A percentile compares a stretch with the other conserved stretches of the same genome.
Evolutionary conservation across 2,329 filamentous ascomycete species (phyloP).

Genomic region (Alternaria brassicae): DNA sequence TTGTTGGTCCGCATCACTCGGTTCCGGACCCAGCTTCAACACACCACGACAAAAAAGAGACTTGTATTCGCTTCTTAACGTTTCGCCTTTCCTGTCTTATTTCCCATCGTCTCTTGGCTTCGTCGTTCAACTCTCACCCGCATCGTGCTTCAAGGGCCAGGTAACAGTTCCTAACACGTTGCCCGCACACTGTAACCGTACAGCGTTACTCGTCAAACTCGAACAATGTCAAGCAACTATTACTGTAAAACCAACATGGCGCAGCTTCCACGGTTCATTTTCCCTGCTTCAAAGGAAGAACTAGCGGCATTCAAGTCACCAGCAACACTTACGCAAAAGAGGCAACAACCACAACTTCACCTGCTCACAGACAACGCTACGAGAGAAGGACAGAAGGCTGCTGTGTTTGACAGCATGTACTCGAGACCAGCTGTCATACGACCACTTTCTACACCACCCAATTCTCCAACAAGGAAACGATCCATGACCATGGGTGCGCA

Average conservation of each 20-base stretch:
- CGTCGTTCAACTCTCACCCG: slow-evolving; percentile 20
- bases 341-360: slow-evolving; percentile 22
- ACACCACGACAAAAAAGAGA: slow-evolving; percentile 3
- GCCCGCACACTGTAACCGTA: slow-evolving; percentile 15
- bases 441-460: slow-evolving; percentile 36
- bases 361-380: slow-evolving; percentile 13
- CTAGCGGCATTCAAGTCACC: background rate
- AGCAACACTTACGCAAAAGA: slow-evolving; percentile 7
- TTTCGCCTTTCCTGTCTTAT: slow-evolving; percentile 5
- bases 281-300: slow-evolving; percentile 8
- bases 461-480: slow-evolving; percentile 31
- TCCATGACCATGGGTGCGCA: slow-evolving; percentile 26
- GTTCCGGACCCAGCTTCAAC: slow-evolving; percentile 8
- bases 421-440: slow-evolving; percentile 9
- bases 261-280: slow-evolving; percentile 12
- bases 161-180: slow-evolving; percentile 14
- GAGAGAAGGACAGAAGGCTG: slow-evolving; percentile 14
- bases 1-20: slow-evolving; percentile 13
- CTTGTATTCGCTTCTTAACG: background rate
- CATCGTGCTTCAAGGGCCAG: slow-evolving; percentile 26
- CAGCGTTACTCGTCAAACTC: slow-evolving; percentile 17
- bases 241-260: slow-evolving; percentile 19
- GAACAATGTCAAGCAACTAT: slow-evolving; percentile 14
- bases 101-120: slow-evolving; percentile 13
- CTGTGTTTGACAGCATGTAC: slow-evolving; percentile 9